phyloP scores from a whole-genome alignment of 73 alveolate genomes.

The Symbiodinium natans region DNA sequence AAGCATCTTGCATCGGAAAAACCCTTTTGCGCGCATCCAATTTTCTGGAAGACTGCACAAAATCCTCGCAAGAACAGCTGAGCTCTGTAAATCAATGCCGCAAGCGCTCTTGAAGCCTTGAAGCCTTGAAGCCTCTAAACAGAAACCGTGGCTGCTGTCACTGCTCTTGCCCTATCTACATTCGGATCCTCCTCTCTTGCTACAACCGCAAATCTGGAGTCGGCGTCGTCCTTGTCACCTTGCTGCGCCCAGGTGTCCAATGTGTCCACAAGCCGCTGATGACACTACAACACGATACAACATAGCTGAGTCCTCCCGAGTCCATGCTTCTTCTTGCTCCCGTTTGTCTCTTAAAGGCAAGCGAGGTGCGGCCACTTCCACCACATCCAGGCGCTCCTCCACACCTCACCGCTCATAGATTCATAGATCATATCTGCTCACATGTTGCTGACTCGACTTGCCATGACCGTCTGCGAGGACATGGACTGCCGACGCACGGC shows the following conservation, averaged over 20 bases:
- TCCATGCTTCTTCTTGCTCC: too few relatives aligned
- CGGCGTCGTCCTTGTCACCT: slow-evolving; percentile 5
- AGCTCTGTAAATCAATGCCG: background rate
- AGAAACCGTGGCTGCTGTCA: too few relatives aligned
- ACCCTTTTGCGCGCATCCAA: background rate
- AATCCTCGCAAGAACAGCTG: background rate
- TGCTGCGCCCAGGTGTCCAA: too few relatives aligned
- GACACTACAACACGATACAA: too few relatives aligned
- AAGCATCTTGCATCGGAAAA: background rate
- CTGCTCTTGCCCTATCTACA: slow-evolving; percentile 10
- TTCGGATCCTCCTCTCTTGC: background rate
- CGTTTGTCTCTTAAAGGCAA: background rate
- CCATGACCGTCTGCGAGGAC: too few relatives aligned
- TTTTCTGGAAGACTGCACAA: background rate
- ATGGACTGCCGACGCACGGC: too few relatives aligned
- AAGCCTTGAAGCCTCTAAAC: too few relatives aligned
- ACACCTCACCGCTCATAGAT: slow-evolving; percentile 22
- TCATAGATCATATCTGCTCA: too few relatives aligned
- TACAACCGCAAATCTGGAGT: background rate
- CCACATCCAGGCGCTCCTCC: slow-evolving; percentile 62
- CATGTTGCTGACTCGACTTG: too few relatives aligned
- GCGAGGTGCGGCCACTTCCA: slow-evolving; percentile 58
- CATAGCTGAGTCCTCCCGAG: too few relatives aligned
- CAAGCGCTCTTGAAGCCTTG: too few relatives aligned
- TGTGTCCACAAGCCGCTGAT: too few relatives aligned